A percentile compares a stretch with the other conserved stretches of the same genome.
Conservation (phyloP, 148 eudicot genomes). For the Suaeda aralocaspica region DNA sequence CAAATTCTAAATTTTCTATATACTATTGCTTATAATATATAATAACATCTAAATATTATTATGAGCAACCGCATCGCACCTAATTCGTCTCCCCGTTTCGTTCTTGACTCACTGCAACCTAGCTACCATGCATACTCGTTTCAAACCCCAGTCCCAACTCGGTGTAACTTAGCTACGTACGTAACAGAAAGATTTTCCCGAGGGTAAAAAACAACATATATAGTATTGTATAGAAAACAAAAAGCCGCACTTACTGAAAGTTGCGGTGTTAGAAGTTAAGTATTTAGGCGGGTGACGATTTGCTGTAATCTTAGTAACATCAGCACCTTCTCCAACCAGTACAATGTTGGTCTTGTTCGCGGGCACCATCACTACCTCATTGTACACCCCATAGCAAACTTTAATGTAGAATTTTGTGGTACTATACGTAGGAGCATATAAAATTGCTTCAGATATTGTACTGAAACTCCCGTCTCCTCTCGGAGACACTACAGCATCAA, state of each 20-base stretch:
- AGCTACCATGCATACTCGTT: no score
- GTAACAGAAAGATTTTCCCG: no score
- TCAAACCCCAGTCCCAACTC: no score
- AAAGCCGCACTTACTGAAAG: conserved; percentile 30
- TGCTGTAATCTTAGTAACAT: conserved; percentile 23
- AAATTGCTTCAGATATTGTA: conserved; percentile 22
- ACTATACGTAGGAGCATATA: conserved; percentile 22
- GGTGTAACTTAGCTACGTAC: no score
- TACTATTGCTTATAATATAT: no score
- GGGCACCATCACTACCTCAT: conserved; percentile 28
- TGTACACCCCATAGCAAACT: conserved; percentile 17
- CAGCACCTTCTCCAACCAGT: conserved; percentile 31
- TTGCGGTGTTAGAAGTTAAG: conserved; percentile 26
- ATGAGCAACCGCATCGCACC: no score
- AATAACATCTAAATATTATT: no score
- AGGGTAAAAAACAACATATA: no score
- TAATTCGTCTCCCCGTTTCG: no score
- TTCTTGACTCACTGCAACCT: no score
- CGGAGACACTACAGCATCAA: conserved; percentile 22
- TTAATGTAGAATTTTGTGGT: conserved; percentile 14
- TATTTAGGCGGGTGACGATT: conserved; percentile 19
- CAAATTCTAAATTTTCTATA: no score
- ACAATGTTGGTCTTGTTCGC: conserved; percentile 23
- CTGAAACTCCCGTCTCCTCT: conserved; percentile 20
- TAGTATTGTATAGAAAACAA: no score